Evolutionary conservation across 495 filamentous ascomycete species (phyloP), one percentile per base, ranked within the genome.

Genomic region (Amniculicola lignicola): DNA sequence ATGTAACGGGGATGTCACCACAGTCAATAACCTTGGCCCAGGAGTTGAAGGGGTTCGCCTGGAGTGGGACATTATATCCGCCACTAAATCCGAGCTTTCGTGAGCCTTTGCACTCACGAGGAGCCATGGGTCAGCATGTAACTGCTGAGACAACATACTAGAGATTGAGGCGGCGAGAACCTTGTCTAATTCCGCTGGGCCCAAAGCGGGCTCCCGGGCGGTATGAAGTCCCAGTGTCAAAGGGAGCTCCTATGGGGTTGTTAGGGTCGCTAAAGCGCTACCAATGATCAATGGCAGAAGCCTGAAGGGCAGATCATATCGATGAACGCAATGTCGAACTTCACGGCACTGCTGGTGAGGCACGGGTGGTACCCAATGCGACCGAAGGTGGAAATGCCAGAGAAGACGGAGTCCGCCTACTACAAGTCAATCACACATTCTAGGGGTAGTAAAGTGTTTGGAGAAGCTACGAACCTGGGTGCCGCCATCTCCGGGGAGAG

Each of bases 191-290:
- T 22, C 85, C 87, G 43, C 77, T 82, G 10, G 89, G 89, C 1
- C 89, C 89, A 61, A 90, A 95, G 27, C 89, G 79, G 28, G 88
- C 89, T 43, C 89, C 89, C 4, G 89, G 89, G 55, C 89, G 74
- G 69, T 89, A 89, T 0, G 84, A 86, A 15, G 84, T 87, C 3
- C 85, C 85, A 5, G 76, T 83, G 59, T 84, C 82, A 48, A 83
- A 84, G 14, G 81, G 82, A 31, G 80, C 80, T 16, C 81, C 80
- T 77, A 43, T 33, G 22, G 11, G 10, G 22, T 57, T 29, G 22
- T 50, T 15, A 51, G 33, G 10, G 12, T 18, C 29, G 9, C 7
- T 33, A 7, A 7, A 33, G n/a, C n/a, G 29, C 29, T n/a, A 33
- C n/a, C 7, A 33, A 7, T 33, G n/a, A n/a, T 7, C 7, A 33